Conservation (phyloP, 345 rosid species). For the Eucalyptus grandis region DNA sequence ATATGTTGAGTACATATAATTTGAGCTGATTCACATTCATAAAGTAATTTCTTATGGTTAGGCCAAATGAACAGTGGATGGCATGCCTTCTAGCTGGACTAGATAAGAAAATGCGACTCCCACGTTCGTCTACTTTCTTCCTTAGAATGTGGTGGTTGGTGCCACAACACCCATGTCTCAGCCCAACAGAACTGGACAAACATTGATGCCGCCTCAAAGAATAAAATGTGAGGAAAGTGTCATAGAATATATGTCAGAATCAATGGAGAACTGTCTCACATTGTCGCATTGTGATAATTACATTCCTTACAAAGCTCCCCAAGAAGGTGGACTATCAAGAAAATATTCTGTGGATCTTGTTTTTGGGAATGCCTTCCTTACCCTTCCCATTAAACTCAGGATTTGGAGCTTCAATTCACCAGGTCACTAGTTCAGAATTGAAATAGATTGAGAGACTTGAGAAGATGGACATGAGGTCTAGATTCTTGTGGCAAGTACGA, state of each 20-base stretch:
- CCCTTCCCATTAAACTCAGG: not conserved
- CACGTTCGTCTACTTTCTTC: not conserved
- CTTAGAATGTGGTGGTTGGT: not conserved
- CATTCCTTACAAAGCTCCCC: not conserved
- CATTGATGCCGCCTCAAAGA: not conserved
- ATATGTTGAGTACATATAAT: not conserved
- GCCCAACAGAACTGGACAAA: not conserved
- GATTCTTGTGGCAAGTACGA: not conserved
- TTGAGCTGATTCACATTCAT: not conserved
- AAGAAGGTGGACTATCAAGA: not conserved
- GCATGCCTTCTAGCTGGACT: not conserved
- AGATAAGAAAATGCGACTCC: not conserved
- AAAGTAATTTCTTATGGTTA: not conserved
- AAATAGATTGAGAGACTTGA: not conserved
- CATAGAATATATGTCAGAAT: not conserved
- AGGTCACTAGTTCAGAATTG: not conserved
- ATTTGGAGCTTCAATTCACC: not conserved
- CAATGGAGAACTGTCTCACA: not conserved
- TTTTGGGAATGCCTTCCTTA: not conserved
- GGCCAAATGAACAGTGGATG: not conserved
- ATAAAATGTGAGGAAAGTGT: not conserved
- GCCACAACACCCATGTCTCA: not conserved
- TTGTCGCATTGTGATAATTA: not conserved
- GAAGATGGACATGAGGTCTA: not conserved
- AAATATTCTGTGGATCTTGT: not conserved